Conservation (phyloP, 1,284 basidiomycete species). For the Apiotrichum laibachii region DNA sequence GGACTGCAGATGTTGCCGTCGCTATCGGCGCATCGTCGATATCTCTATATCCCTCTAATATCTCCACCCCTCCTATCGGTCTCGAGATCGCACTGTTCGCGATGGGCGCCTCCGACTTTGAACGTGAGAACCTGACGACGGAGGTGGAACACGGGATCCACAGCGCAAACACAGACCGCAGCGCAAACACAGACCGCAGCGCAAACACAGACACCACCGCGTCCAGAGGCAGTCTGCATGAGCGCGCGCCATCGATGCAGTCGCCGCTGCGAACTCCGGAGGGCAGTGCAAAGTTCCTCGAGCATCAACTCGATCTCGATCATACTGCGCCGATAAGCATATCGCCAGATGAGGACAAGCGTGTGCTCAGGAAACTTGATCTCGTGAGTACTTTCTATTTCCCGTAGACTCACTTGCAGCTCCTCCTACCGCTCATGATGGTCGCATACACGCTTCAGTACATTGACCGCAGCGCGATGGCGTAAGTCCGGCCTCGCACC, state of each 20-base stretch:
- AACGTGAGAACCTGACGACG: too few species aligned
- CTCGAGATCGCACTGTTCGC: too few species aligned
- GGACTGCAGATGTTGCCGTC: too few species aligned
- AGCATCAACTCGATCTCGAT: neutral
- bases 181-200: too few species aligned
- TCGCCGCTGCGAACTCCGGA: neutral
- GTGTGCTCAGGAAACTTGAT: constrained; percentile 43
- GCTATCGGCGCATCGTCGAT: too few species aligned
- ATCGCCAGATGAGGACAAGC: constrained; percentile 29
- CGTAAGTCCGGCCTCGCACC: constrained; percentile 10
- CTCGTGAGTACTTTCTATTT: constrained; percentile 16
- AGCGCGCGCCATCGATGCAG: neutral
- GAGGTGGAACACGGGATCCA: too few species aligned
- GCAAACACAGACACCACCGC: too few species aligned
- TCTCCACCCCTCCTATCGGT: too few species aligned
- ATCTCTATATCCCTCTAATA: too few species aligned
- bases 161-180: too few species aligned
- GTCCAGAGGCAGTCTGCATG: too few species aligned
- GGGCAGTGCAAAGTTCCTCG: neutral
- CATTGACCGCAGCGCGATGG: constrained; percentile 47
- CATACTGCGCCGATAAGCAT: neutral
- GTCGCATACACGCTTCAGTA: constrained; percentile 48
- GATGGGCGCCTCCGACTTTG: too few species aligned
- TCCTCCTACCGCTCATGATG: constrained; percentile 43
- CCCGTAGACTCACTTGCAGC: constrained; percentile 4